A percentile compares a stretch with the other conserved stretches of the same genome.
These are phyloP conservation scores for Musa acuminata DNA, from an alignment of 176 grass and related monocot genomes.

Conservation along the genomic window DNA sequence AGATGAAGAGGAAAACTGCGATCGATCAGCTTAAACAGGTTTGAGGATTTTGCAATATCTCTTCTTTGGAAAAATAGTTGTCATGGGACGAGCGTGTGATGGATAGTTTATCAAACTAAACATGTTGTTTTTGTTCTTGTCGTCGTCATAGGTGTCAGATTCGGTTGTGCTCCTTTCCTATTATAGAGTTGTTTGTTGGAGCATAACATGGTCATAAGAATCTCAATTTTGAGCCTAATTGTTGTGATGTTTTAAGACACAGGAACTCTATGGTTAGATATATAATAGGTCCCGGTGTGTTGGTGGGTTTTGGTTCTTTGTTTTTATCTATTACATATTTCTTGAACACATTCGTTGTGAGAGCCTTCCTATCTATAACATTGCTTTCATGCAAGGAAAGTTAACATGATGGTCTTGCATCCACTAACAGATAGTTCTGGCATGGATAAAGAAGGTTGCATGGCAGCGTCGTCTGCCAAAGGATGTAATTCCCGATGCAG, in stretches of 20 bases:
- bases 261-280: no score
- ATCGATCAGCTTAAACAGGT: constrained; percentile 52
- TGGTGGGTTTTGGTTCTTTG: constrained; percentile 8
- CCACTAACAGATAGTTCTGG: constrained; percentile 49
- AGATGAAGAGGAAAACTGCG: constrained; percentile 33
- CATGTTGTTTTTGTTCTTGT: neutral
- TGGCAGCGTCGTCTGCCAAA: constrained; percentile 16
- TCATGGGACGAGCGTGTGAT: neutral
- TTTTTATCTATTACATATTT: constrained; percentile 12
- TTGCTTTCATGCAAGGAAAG: neutral
- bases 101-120: neutral
- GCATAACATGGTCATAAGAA: neutral
- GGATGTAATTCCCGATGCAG: constrained; percentile 23
- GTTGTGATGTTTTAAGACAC: neutral
- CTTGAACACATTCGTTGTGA: neutral
- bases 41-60: neutral
- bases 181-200: neutral
- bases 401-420: neutral
- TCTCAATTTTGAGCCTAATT: neutral
- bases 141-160: neutral
- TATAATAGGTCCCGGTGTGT: neutral
- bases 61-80: neutral
- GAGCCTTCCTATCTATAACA: neutral
- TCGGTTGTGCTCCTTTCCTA: neutral
- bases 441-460: constrained; percentile 54